A percentile compares a stretch with the other conserved stretches of the same genome.
Evolutionary conservation across 345 rosid species (phyloP).

Genomic region (Tarenaya hassleriana): DNA sequence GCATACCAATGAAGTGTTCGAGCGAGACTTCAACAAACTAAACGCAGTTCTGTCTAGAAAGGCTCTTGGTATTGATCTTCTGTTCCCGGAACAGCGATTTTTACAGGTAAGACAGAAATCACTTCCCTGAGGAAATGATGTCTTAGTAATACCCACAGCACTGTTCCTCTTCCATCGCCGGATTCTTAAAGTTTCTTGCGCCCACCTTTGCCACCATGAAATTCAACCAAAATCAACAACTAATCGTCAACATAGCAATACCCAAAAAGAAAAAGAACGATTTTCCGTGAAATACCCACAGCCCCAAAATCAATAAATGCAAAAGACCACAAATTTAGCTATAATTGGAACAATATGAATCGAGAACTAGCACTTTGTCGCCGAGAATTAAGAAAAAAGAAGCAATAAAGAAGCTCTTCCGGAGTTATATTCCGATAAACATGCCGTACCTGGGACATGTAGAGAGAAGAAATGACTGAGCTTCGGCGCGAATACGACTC

Average conservation of each 20-base stretch:
- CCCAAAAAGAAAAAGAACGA: no score
- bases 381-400: background rate
- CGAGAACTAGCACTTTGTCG: background rate
- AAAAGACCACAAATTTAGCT: no score
- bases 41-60: constrained; percentile 56
- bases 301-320: no score
- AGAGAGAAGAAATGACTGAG: constrained; percentile 20
- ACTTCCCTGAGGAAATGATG: constrained; percentile 29
- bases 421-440: background rate
- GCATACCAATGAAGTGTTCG: constrained; percentile 39
- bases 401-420: constrained; percentile 1
- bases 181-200: constrained; percentile 19
- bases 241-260: background rate
- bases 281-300: no score
- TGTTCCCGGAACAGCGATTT: constrained; percentile 27
- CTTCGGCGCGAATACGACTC: constrained; percentile 23
- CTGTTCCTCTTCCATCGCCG: constrained; percentile 34
- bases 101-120: constrained; percentile 40
- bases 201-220: constrained; percentile 31
- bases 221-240: constrained; percentile 7
- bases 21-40: constrained; percentile 36
- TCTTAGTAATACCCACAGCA: constrained; percentile 27
- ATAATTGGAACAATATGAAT: no score
- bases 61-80: constrained; percentile 35
- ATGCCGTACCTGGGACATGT: constrained; percentile 24